Conservation (phyloP, 176 grass and related monocot genomes). For the Poa annua region DNA sequence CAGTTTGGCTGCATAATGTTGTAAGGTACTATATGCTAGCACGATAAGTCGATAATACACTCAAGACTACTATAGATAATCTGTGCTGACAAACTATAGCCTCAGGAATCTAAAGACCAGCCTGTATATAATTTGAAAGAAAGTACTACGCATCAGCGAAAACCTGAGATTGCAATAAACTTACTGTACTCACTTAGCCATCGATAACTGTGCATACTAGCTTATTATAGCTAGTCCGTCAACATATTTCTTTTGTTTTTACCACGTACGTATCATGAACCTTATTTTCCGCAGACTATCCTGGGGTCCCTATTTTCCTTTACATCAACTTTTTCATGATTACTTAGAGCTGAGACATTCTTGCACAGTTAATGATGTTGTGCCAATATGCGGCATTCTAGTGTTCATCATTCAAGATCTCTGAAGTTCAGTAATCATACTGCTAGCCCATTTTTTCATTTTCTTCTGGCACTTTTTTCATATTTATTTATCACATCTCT, state of each 20-base stretch:
- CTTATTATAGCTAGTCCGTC: slow-evolving; percentile 11
- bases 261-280: not conserved
- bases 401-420: slow-evolving; percentile 19
- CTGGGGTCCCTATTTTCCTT: slow-evolving; percentile 16
- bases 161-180: not conserved
- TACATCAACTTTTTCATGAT: slow-evolving; percentile 6
- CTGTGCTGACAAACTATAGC: slow-evolving; percentile 19
- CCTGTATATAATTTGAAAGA: slow-evolving; percentile 24
- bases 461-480: not conserved
- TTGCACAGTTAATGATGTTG: slow-evolving; percentile 3
- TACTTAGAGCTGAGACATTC: not conserved
- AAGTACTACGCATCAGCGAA: not conserved
- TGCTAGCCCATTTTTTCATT: not conserved
- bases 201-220: not conserved
- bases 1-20: slow-evolving; percentile 14
- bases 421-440: slow-evolving; percentile 1
- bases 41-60: not conserved
- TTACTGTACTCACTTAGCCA: not conserved
- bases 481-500: slow-evolving; percentile 31
- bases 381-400: not conserved
- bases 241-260: slow-evolving; percentile 20
- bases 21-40: not conserved
- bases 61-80: not conserved
- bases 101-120: not conserved
- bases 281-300: slow-evolving; percentile 17